phyloP scores from a whole-genome alignment of 495 filamentous ascomycete genomes.

The Penicillium turbatum region DNA sequence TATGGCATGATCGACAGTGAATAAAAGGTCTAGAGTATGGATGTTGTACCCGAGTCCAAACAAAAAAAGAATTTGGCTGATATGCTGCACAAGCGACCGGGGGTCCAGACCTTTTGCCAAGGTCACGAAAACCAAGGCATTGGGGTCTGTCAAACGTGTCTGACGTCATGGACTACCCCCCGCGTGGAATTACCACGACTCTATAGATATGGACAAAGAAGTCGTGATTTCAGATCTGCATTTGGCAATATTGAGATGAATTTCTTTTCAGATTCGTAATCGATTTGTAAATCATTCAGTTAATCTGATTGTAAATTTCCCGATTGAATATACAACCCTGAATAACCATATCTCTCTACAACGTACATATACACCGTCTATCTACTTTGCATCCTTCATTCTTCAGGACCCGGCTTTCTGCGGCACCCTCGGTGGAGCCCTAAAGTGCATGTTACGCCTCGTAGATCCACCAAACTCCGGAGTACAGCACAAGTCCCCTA shows the following conservation, averaged over 20 bases:
- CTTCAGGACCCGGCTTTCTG: not conserved
- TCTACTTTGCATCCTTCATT: not conserved
- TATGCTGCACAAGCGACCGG: conserved; percentile 14
- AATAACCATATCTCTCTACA: not conserved
- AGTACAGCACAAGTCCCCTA: conserved; percentile 8
- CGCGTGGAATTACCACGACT: conserved; percentile 15
- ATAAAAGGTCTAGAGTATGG: not conserved
- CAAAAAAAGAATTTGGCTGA: not conserved
- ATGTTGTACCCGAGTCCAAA: not conserved
- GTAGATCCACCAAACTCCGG: conserved; percentile 23
- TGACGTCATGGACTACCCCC: conserved; percentile 21
- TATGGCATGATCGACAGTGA: not conserved
- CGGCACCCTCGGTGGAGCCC: conserved; percentile 6
- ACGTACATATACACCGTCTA: too few relatives aligned
- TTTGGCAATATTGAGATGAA: not conserved
- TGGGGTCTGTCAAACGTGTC: conserved; percentile 18
- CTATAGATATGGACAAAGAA: not conserved
- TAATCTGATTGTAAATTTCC: not conserved
- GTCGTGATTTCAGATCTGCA: conserved; percentile 5
- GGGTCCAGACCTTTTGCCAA: conserved; percentile 18
- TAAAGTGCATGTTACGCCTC: conserved; percentile 14
- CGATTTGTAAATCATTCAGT: not conserved
- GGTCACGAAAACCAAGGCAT: conserved; percentile 25
- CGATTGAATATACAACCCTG: not conserved
- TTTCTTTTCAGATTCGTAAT: not conserved